Evolutionary conservation across 2,329 filamentous ascomycete species (phyloP).

Genomic region (Fusarium transvaalense): DNA sequence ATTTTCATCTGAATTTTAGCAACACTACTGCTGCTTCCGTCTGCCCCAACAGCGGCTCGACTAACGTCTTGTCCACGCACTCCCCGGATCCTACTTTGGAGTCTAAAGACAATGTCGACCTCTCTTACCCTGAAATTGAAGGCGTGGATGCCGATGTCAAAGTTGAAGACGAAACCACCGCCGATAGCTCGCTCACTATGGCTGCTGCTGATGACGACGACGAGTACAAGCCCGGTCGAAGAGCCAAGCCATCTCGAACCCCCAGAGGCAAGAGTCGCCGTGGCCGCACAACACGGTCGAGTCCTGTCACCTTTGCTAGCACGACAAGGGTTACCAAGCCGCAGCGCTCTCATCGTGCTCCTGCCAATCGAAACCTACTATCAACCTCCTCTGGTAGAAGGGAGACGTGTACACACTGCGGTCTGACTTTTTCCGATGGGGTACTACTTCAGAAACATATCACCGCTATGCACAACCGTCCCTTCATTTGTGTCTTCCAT

Average conservation of each 20-base stretch:
- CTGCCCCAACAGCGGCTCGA: not conserved
- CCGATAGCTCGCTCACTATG: not conserved
- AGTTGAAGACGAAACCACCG: not conserved
- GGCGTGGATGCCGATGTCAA: constrained; percentile 10
- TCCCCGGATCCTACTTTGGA: constrained; percentile 5
- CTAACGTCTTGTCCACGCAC: not conserved
- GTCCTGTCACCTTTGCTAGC: not conserved
- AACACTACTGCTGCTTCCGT: not conserved
- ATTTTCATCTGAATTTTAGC: constrained; percentile 5
- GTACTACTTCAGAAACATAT: constrained; percentile 62
- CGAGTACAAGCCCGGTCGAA: constrained; percentile 15
- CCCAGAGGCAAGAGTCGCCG: constrained; percentile 26
- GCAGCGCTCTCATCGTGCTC: not conserved
- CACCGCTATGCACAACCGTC: constrained; percentile 67
- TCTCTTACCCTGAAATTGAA: constrained; percentile 31
- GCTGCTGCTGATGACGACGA: not conserved
- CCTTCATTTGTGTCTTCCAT: constrained; percentile 82
- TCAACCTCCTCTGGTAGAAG: constrained; percentile 5
- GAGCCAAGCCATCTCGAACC: constrained; percentile 6
- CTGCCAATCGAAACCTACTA: constrained; percentile 17
- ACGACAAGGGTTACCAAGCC: constrained; percentile 27
- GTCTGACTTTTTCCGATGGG: constrained; percentile 58
- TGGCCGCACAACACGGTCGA: constrained; percentile 24
- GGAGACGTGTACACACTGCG: constrained; percentile 38
- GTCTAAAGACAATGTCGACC: not conserved